Conservation (phyloP, 1,139 yeast species). For the Hanseniaspora sp. region DNA sequence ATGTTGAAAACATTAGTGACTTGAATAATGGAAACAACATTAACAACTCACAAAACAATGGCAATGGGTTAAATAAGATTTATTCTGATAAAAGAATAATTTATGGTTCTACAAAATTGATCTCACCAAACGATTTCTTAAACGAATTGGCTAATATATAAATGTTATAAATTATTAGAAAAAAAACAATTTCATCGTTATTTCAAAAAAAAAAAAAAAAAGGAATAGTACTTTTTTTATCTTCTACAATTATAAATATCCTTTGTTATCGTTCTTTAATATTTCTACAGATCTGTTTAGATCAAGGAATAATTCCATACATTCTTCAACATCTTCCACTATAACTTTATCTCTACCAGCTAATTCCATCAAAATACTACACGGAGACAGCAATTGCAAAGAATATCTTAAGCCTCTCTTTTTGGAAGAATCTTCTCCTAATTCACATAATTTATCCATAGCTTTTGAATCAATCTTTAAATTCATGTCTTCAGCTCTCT, state of each 20-base stretch:
- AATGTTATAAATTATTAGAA: background rate
- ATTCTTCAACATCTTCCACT: conserved; percentile 70
- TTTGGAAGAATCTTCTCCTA: conserved; percentile 58
- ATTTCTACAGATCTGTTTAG: conserved; percentile 75
- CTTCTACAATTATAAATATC: conserved; percentile 22
- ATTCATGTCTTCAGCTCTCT: conserved; percentile 68
- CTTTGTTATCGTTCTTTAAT: conserved; percentile 37
- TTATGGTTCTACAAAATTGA: conserved; percentile 78
- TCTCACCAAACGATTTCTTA: conserved; percentile 67
- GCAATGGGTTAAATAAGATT: background rate
- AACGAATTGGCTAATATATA: conserved; percentile 46
- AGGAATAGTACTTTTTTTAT: background rate
- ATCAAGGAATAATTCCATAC: conserved; percentile 75
- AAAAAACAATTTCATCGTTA: too few relatives aligned
- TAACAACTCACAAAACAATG: background rate
- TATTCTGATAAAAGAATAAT: conserved; percentile 39
- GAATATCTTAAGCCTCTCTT: conserved; percentile 57
- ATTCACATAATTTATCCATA: conserved; percentile 55
- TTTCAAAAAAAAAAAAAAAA: background rate
- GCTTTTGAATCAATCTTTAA: conserved; percentile 57
- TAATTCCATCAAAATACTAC: conserved; percentile 69
- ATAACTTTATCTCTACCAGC: conserved; percentile 62
- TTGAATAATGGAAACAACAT: conserved; percentile 19
- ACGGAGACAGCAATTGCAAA: conserved; percentile 79
- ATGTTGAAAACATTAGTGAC: conserved; percentile 43